phyloP scores from a whole-genome alignment of 306 rosid species.

The Benincasa hispida region DNA sequence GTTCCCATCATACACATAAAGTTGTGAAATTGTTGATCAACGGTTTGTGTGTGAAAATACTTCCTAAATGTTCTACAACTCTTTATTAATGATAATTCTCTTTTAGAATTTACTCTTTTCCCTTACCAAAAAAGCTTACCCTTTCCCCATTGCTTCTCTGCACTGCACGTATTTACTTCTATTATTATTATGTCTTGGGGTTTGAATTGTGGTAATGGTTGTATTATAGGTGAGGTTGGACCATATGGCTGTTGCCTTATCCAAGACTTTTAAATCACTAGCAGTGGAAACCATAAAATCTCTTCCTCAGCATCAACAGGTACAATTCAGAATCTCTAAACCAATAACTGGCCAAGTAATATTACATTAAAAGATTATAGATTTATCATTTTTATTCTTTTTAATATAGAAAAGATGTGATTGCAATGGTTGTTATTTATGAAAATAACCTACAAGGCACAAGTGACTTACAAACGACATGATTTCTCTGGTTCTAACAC shows the following conservation, averaged over 20 bases:
- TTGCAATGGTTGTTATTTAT: background rate
- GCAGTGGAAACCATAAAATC: conserved; percentile 78
- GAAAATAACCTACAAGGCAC: background rate
- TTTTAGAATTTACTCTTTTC: background rate
- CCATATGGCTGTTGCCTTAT: conserved; percentile 76
- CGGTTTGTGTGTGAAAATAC: background rate
- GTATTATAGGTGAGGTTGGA: conserved; percentile 57
- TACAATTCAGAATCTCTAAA: conserved; percentile 8
- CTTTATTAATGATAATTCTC: background rate
- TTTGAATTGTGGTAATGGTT: conserved; percentile 18
- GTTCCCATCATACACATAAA: background rate
- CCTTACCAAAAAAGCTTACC: too few species aligned
- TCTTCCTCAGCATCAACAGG: conserved; percentile 98
- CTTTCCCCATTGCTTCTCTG: background rate
- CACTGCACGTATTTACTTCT: background rate
- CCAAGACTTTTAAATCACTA: conserved; percentile 73
- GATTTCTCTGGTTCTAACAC: background rate
- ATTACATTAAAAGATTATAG: background rate
- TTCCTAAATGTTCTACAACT: background rate
- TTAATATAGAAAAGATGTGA: background rate
- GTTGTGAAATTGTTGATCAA: too few species aligned
- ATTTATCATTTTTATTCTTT: background rate
- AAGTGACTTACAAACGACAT: background rate
- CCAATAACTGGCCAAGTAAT: background rate
- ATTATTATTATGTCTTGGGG: background rate